These are phyloP conservation scores for Brassica hybrid DNA, from an alignment of 441 rosid genomes.

Conservation along the genomic window DNA sequence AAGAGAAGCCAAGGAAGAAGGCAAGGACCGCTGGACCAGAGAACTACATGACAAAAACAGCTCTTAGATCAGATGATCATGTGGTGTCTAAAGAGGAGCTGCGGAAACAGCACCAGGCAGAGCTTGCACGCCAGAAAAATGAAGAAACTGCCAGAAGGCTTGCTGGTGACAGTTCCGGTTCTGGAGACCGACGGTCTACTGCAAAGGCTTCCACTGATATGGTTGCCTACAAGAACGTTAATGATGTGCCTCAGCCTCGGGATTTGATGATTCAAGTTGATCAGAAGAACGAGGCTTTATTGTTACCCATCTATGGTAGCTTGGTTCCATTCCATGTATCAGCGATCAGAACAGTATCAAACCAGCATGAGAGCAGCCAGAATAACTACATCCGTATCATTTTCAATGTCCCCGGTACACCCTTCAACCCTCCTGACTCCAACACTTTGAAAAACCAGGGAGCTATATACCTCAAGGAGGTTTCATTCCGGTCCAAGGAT, in stretches of 20 bases:
- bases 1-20: slow-evolving; percentile 52
- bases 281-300: slow-evolving; percentile 81
- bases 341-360: neutral
- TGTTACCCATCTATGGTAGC: slow-evolving; percentile 50
- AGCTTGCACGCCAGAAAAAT: slow-evolving; percentile 89
- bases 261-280: slow-evolving; percentile 80
- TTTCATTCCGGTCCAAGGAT: slow-evolving; percentile 5
- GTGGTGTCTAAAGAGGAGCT: slow-evolving; percentile 92
- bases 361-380: neutral
- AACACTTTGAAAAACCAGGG: neutral
- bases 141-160: slow-evolving; percentile 92
- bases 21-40: slow-evolving; percentile 53
- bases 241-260: slow-evolving; percentile 72
- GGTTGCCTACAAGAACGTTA: slow-evolving; percentile 80
- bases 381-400: neutral
- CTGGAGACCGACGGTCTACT: slow-evolving; percentile 64
- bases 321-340: neutral
- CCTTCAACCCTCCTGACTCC: slow-evolving; percentile 1
- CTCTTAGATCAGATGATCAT: slow-evolving; percentile 84
- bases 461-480: slow-evolving; percentile 1
- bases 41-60: slow-evolving; percentile 61
- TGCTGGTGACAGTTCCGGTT: slow-evolving; percentile 67
- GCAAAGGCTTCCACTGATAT: slow-evolving; percentile 66
- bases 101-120: slow-evolving; percentile 92
- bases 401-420: neutral